Evolutionary conservation across 768 basidiomycete species (phyloP).

Genomic region (Tricholoma furcatifolium): DNA sequence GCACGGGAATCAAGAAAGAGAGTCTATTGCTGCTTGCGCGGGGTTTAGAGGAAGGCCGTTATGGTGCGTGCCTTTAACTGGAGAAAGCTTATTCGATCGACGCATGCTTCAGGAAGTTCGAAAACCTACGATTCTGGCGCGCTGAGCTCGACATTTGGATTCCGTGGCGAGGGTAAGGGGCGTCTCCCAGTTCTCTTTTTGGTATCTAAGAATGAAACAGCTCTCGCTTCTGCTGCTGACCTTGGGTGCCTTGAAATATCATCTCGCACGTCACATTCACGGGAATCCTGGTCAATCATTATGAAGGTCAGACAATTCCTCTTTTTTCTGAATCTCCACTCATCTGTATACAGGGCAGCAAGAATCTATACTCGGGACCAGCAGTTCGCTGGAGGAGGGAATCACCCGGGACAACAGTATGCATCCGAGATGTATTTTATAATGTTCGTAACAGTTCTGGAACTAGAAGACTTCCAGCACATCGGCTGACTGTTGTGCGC

Average conservation of each 20-base stretch:
- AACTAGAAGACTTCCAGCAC: background rate
- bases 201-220: constrained; percentile 34
- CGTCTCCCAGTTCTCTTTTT: background rate
- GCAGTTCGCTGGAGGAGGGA: constrained; percentile 77
- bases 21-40: constrained; percentile 55
- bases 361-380: constrained; percentile 66
- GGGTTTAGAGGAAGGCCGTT: constrained; percentile 54
- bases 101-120: constrained; percentile 57
- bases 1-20: constrained; percentile 66
- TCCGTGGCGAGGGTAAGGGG: constrained; percentile 84
- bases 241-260: constrained; percentile 80
- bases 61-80: constrained; percentile 48
- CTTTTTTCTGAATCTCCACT: background rate
- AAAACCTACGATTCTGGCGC: constrained; percentile 59
- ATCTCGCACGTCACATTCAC: constrained; percentile 63
- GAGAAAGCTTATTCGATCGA: background rate
- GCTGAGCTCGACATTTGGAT: constrained; percentile 74
- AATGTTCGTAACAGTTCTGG: constrained; percentile 51
- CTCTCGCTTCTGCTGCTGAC: constrained; percentile 81
- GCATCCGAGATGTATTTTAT: constrained; percentile 86
- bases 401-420: constrained; percentile 75
- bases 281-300: constrained; percentile 74
- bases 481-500: background rate
- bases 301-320: constrained; percentile 53
- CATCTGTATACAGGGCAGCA: constrained; percentile 51